These are phyloP conservation scores for Musa itinerans DNA, from an alignment of 176 grass and related monocot species.

Conservation along the genomic window DNA sequence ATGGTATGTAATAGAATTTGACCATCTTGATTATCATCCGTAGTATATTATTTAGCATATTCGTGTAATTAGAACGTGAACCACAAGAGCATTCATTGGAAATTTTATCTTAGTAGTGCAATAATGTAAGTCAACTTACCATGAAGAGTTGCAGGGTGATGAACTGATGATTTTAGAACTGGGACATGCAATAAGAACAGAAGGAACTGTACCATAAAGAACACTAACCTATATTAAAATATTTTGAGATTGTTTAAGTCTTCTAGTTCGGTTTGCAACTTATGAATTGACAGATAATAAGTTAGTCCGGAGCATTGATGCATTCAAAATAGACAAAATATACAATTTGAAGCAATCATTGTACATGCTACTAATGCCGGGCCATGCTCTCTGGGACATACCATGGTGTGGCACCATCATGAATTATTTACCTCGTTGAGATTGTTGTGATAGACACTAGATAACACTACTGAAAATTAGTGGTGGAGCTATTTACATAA, in stretches of 20 bases:
- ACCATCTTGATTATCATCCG: background rate
- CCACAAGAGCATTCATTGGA: background rate
- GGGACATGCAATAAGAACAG: background rate
- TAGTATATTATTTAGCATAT: background rate
- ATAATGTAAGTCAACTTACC: background rate
- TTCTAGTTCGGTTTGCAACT: background rate
- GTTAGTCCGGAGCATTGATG: too few relatives aligned
- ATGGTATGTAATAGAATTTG: conserved; percentile 38
- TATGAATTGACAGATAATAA: background rate
- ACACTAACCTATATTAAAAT: too few relatives aligned
- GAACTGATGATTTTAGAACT: background rate
- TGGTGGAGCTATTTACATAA: background rate
- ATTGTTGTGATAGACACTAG: too few relatives aligned
- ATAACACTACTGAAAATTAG: too few relatives aligned
- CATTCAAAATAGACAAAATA: too few relatives aligned
- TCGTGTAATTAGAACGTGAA: background rate
- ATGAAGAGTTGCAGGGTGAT: background rate
- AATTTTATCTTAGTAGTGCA: background rate
- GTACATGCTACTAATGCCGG: background rate
- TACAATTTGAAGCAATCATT: background rate
- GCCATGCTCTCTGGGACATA: background rate
- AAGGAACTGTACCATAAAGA: background rate
- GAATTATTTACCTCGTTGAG: too few relatives aligned
- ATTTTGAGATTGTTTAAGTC: background rate
- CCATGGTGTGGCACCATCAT: background rate